These are phyloP conservation scores for Artemisia tridentata DNA, from an alignment of 129 eudicot species.

Conservation along the genomic window DNA sequence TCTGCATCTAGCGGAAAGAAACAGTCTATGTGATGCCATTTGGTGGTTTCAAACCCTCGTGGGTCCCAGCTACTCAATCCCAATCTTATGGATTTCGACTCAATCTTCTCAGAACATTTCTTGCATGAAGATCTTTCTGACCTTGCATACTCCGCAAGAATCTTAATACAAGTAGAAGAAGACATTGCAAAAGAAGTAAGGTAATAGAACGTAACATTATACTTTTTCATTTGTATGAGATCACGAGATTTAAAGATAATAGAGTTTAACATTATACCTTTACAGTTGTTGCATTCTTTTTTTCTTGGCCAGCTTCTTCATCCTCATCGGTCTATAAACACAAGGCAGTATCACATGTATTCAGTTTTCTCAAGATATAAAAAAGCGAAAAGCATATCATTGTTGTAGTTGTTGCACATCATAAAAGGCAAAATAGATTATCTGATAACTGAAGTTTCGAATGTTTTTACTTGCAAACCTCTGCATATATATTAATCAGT, in stretches of 20 bases:
- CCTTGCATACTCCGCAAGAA: constrained; percentile 94
- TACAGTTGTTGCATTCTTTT: constrained; percentile 28
- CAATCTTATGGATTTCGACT: constrained; percentile 47
- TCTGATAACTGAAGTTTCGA: neutral
- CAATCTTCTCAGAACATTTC: constrained; percentile 55
- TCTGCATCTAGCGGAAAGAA: constrained; percentile 39
- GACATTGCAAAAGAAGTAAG: constrained; percentile 27
- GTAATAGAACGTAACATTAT: no score
- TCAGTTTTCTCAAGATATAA: constrained; percentile 6
- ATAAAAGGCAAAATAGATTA: neutral
- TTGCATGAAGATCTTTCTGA: constrained; percentile 83
- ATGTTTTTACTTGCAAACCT: constrained; percentile 2
- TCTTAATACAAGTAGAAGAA: constrained; percentile 28
- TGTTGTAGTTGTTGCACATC: neutral
- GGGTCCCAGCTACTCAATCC: constrained; percentile 61
- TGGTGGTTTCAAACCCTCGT: constrained; percentile 70
- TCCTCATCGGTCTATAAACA: constrained; percentile 29
- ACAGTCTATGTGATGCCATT: constrained; percentile 82
- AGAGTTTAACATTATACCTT: constrained; percentile 22
- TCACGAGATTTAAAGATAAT: neutral
- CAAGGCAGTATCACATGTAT: constrained; percentile 25
- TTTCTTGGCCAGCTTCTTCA: constrained; percentile 18
- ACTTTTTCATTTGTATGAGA: no score
- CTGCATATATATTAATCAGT: no score
- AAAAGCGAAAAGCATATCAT: neutral